These are phyloP conservation scores for Backusella morwellensis DNA, from an alignment of 192 early-diverging fungal genomes.

Conservation along the genomic window DNA sequence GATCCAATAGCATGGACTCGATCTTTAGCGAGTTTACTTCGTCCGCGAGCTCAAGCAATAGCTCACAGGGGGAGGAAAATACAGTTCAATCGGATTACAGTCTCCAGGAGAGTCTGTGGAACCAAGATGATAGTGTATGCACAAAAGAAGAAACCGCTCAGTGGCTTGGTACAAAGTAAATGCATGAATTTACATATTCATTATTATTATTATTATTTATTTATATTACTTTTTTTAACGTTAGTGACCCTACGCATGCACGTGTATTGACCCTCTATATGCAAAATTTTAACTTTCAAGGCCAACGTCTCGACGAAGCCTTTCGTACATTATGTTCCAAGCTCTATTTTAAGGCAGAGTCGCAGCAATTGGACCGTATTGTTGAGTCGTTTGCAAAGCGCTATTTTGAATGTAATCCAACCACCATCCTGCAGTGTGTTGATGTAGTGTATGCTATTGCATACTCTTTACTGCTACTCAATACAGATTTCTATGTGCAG, in stretches of 20 bases:
- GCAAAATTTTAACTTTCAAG: conserved; percentile 69
- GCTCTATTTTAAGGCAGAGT: conserved; percentile 83
- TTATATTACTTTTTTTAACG: neutral
- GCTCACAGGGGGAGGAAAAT: neutral
- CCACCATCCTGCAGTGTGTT: neutral
- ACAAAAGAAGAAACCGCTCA: conserved; percentile 42
- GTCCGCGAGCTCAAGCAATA: neutral
- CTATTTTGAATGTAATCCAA: conserved; percentile 80
- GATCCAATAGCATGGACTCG: conserved; percentile 1
- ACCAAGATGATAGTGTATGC: conserved; percentile 41
- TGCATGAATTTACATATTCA: neutral
- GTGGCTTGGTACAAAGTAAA: conserved; percentile 38
- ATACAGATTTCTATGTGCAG: conserved; percentile 92
- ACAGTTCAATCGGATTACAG: neutral
- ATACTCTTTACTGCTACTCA: conserved; percentile 83
- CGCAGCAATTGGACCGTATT: conserved; percentile 88
- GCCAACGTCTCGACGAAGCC: conserved; percentile 68
- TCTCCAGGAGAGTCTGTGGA: conserved; percentile 10
- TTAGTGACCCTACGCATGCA: conserved; percentile 1
- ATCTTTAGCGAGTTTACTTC: neutral
- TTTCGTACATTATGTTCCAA: conserved; percentile 63
- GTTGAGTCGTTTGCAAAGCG: conserved; percentile 76
- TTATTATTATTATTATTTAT: neutral
- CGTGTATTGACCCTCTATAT: conserved; percentile 67
- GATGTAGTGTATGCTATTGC: conserved; percentile 85